These are phyloP conservation scores for Phytophthora citrophthora DNA, from an alignment of 352 stramenopile genomes.

Conservation along the genomic window DNA sequence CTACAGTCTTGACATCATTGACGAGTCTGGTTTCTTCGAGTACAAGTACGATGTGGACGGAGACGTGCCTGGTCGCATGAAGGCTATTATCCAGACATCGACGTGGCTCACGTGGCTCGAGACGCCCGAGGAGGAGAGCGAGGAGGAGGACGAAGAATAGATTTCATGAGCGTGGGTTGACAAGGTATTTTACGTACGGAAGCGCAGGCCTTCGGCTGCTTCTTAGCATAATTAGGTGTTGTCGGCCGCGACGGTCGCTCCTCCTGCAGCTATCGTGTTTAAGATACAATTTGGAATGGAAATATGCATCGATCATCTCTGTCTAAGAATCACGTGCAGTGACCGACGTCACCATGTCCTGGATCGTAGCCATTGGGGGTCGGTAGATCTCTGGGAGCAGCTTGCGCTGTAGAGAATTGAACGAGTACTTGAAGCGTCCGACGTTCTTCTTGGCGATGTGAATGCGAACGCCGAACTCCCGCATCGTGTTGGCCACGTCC, in stretches of 20 bases:
- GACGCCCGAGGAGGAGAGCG: slow-evolving; percentile 73
- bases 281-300: slow-evolving; percentile 44
- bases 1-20: slow-evolving; percentile 84
- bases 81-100: slow-evolving; percentile 84
- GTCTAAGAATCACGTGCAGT: slow-evolving; percentile 78
- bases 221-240: background rate
- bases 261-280: slow-evolving; percentile 20
- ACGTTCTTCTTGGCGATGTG: slow-evolving; percentile 98
- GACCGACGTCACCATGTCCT: slow-evolving; percentile 92
- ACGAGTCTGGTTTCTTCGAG: slow-evolving; percentile 82
- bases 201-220: slow-evolving; percentile 21
- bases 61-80: slow-evolving; percentile 77
- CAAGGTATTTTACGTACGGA: slow-evolving; percentile 17
- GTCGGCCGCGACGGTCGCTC: background rate
- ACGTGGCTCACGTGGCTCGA: slow-evolving; percentile 86
- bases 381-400: slow-evolving; percentile 94
- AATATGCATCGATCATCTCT: slow-evolving; percentile 33
- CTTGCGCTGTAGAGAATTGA: slow-evolving; percentile 97
- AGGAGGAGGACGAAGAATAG: slow-evolving; percentile 85
- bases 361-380: slow-evolving; percentile 89
- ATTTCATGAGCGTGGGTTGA: slow-evolving; percentile 41
- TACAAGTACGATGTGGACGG: slow-evolving; percentile 89
- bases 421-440: slow-evolving; percentile 96
- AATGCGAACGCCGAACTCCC: slow-evolving; percentile 93
- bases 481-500: slow-evolving; percentile 86